Evolutionary conservation across 192 early-diverging fungal genomes (phyloP).

Genomic region (Thamnidium elegans): DNA sequence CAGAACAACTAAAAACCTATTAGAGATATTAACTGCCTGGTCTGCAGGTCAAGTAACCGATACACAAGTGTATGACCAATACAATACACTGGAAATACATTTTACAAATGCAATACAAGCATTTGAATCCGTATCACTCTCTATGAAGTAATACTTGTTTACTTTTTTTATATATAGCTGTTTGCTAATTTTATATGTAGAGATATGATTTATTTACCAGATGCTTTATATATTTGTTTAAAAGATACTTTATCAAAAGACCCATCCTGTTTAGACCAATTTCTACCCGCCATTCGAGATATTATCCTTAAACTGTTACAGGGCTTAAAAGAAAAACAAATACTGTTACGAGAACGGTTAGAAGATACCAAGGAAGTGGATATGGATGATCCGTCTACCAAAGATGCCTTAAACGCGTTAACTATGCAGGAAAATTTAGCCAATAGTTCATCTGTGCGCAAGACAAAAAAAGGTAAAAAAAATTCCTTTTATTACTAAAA

Average conservation of each 20-base stretch:
- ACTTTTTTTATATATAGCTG: not conserved
- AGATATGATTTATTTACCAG: slow-evolving; percentile 7
- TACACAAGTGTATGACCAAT: slow-evolving; percentile 3
- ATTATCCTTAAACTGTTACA: slow-evolving; percentile 51
- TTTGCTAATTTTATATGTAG: not conserved
- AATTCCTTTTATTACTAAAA: too few relatives aligned
- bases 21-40: slow-evolving; percentile 6
- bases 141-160: slow-evolving; percentile 2
- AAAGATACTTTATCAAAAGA: slow-evolving; percentile 1
- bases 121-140: slow-evolving; percentile 1
- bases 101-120: slow-evolving; percentile 1
- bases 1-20: not conserved
- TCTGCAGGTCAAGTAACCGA: not conserved
- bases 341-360: slow-evolving; percentile 37
- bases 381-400: slow-evolving; percentile 24
- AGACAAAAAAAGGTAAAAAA: not conserved
- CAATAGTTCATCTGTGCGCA: slow-evolving; percentile 27
- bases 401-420: slow-evolving; percentile 26
- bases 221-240: slow-evolving; percentile 1
- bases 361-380: slow-evolving; percentile 20
- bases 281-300: slow-evolving; percentile 52
- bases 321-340: slow-evolving; percentile 52
- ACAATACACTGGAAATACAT: not conserved
- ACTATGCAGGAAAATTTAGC: slow-evolving; percentile 30
- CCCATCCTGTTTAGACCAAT: slow-evolving; percentile 38